Base-by-base conservation (phyloP, 495 filamentous ascomycete genomes). In the Penicillium paxilli region DNA sequence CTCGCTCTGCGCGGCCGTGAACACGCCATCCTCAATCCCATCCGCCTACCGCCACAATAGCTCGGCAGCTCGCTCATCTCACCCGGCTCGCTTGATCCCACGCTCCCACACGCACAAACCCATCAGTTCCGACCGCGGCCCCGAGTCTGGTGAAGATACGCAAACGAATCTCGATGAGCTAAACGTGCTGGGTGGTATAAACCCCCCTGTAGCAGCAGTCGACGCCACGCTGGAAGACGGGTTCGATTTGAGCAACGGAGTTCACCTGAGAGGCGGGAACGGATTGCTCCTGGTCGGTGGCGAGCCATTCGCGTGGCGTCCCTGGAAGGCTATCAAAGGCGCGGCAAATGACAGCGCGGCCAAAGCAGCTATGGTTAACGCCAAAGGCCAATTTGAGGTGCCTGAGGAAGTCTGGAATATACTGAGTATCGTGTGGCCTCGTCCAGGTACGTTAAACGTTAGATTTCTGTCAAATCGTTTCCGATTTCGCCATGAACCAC, bases 271-370 rank as follows among this genome's bases (percentile, higher is more conserved):
- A 2, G 80, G 79, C 17, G 84, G 89, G 6, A 80, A 80, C 24
- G 90, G 87, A 1, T 75, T 90, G 20, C 61, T 98, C 58, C 74
- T 98, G 5, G 81, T 96, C 2, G 83, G 80, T 24, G 92, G 92
- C 7, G 93, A 97, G 71, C 91, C 86, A 1, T 97, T 98, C 63
- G 63, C 69, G 33, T 98, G 95, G 95, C 68, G 80, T 64, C 94
- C 94, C 8, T 96, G 91, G 91, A 60, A 71, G 56, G 70, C 33
- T 1, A 49, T 48, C 21, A 59, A 65, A 42, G 66, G 59, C 25
- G 65, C 66, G 37, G 53, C 64, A 38, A 38, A 59, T 30, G 44
- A 60, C 26, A 52, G 67, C 47, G 53, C 62, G 57, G 58, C 70
- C 52, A 71, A 76, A 67, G 60, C 65, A 42, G 52, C 60, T 41